Conservation (phyloP, 2,329 filamentous ascomycete genomes). For the Sodiomyces alkalinus region DNA sequence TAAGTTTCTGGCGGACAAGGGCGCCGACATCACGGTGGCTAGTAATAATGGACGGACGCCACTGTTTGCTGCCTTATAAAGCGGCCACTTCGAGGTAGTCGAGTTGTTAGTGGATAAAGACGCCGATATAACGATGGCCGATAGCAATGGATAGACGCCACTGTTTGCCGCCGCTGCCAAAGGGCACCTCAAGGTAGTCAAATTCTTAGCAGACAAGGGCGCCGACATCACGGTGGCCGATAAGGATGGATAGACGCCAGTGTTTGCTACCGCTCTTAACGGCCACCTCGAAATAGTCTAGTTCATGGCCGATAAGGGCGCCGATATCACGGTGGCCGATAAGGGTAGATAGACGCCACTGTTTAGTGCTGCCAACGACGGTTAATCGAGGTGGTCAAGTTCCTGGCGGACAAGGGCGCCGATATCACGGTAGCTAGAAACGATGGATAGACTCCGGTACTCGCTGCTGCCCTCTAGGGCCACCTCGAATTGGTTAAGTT, state of each 20-base stretch:
- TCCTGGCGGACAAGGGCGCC: conserved; percentile 1
- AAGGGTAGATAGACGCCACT: conserved; percentile 7
- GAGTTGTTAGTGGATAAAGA: not conserved
- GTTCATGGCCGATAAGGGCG: conserved; percentile 5
- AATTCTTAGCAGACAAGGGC: conserved; percentile 8
- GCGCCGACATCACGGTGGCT: not conserved
- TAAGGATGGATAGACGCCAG: conserved; percentile 7
- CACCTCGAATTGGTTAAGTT: conserved; percentile 5
- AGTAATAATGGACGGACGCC: not conserved
- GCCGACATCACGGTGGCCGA: conserved; percentile 11
- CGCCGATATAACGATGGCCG: not conserved
- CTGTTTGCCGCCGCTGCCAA: conserved; percentile 1
- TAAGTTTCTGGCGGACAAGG: not conserved
- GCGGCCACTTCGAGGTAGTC: conserved; percentile 2
- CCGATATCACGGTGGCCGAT: conserved; percentile 10
- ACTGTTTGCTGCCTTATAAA: conserved; percentile 4
- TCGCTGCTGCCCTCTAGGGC: conserved; percentile 7
- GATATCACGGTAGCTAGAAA: conserved; percentile 3
- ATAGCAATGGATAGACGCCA: conserved; percentile 1
- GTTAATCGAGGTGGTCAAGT: conserved; percentile 3
- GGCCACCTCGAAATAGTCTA: conserved; percentile 4
- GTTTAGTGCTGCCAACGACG: conserved; percentile 1
- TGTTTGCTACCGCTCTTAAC: not conserved
- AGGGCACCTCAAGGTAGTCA: conserved; percentile 6
- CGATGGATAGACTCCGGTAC: conserved; percentile 8